Percentiles rank a stretch among this genome's conserved stretches.
Evolutionary conservation across 1,284 basidiomycete species (phyloP).

Genomic region (Clitocybe nebularis): DNA sequence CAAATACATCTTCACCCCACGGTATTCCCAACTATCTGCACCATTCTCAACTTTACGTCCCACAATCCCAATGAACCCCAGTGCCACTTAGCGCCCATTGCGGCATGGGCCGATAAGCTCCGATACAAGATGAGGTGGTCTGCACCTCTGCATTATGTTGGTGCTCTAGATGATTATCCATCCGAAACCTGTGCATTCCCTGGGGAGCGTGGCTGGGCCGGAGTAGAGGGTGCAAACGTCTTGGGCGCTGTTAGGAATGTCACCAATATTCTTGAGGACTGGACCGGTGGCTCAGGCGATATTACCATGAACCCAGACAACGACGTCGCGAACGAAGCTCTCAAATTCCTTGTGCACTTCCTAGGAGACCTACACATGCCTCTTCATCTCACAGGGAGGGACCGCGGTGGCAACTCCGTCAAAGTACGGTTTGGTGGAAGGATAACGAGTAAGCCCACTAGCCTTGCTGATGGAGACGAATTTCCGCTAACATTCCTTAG

Average conservation of each 20-base stretch:
- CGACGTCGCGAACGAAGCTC: constrained; percentile 53
- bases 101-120: constrained; percentile 83
- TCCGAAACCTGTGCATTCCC: constrained; percentile 73
- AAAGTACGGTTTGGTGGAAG: constrained; percentile 70
- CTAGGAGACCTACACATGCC: constrained; percentile 91
- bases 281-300: too few species aligned
- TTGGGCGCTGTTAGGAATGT: constrained; percentile 74
- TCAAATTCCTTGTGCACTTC: constrained; percentile 90
- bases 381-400: constrained; percentile 81
- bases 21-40: constrained; percentile 67
- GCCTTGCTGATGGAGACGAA: too few species aligned
- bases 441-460: constrained; percentile 51
- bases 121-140: constrained; percentile 67
- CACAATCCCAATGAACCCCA: constrained; percentile 33
- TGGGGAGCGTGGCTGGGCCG: constrained; percentile 76
- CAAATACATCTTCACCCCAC: constrained; percentile 84
- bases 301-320: too few species aligned
- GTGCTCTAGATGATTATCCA: constrained; percentile 74
- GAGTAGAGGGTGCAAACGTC: constrained; percentile 64
- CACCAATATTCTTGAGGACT: constrained; percentile 55
- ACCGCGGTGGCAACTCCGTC: constrained; percentile 80
- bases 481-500: too few species aligned
- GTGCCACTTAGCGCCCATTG: constrained; percentile 78
- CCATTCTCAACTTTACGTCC: constrained; percentile 55
- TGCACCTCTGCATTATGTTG: constrained; percentile 71